phyloP scores from a whole-genome alignment of 2,329 filamentous ascomycete genomes.

The Camillea tinctor region DNA sequence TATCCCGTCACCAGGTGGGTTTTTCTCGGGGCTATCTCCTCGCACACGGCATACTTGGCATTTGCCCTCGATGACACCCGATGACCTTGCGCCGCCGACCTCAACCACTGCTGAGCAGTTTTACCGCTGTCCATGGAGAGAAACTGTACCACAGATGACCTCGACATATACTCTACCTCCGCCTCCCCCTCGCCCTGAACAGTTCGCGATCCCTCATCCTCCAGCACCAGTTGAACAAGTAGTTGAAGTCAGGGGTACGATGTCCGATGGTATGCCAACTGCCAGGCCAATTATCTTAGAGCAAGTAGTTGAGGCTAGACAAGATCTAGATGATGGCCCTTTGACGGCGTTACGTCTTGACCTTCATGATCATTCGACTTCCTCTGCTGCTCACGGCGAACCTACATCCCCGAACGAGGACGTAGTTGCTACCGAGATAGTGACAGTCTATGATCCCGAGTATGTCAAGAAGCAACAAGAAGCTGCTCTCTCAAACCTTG shows the following conservation, averaged over 20 bases:
- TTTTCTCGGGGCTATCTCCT: slow-evolving; percentile 82
- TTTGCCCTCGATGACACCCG: slow-evolving; percentile 52
- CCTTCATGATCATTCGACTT: slow-evolving; percentile 28
- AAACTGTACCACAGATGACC: slow-evolving; percentile 37
- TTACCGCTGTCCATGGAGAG: slow-evolving; percentile 79
- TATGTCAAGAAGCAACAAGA: slow-evolving; percentile 74
- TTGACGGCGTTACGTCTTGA: slow-evolving; percentile 31
- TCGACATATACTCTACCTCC: slow-evolving; percentile 29
- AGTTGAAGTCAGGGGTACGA: slow-evolving; percentile 57
- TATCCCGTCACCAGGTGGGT: slow-evolving; percentile 87
- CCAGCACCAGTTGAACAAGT: slow-evolving; percentile 63
- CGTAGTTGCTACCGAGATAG: slow-evolving; percentile 62
- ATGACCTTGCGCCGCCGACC: slow-evolving; percentile 64
- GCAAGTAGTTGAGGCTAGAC: slow-evolving; percentile 35
- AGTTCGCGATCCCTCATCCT: slow-evolving; percentile 37
- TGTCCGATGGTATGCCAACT: slow-evolving; percentile 64
- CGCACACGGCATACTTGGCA: slow-evolving; percentile 82
- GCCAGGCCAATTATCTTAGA: slow-evolving; percentile 54
- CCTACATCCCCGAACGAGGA: slow-evolving; percentile 48
- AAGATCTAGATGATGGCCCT: slow-evolving; percentile 27
- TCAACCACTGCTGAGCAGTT: slow-evolving; percentile 92
- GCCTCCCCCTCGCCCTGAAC: slow-evolving; percentile 38
- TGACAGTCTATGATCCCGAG: slow-evolving; percentile 69
- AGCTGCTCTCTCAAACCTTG: slow-evolving; percentile 69
- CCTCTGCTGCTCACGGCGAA: slow-evolving; percentile 33